Base-by-base conservation (phyloP, 306 rosid species). In the Gleditsia sinensis region DNA sequence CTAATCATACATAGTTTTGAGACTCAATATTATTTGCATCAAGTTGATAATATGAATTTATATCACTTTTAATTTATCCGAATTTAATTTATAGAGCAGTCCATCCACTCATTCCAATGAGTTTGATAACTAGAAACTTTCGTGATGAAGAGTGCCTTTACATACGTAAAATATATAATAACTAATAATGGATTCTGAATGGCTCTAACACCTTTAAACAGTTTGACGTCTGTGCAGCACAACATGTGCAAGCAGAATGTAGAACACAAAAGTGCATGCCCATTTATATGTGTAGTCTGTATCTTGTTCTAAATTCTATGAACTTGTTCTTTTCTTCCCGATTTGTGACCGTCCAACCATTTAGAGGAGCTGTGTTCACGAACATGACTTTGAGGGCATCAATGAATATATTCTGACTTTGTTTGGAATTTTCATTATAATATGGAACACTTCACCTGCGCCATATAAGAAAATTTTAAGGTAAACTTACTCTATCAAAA, bases 271-370 rank as follows among this genome's bases (percentile, higher is more conserved):
- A 74, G 61, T 48, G 60, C 34, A 14, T 39, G 51, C 63, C 78
- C 71, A 40, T 50, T 71, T 55, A 43, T 40, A 23, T 58, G 24
- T 62, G 71, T 75, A 75, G 24, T 79, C 63, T 71, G 83, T 71
- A 65, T 75, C 69, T 75, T 79, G 51, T 51, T 75, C 69, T 10
- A 27, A 79, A 75, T 83, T 71, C 87, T 37, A 65, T 75, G 81
- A 83, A 83, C 21, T 71, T 75, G 69, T 75, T 70, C 72, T 13
- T 57, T 34, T 34, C 53, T 68, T 67, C 17, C 28, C 27, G 24
- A 71, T 59, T 71, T 40, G 69, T 17, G 62, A 67, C 36, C 68
- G 63, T 40, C n/a, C n/a, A n/a, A n/a, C n/a, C 46, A 78, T 67
- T 40, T 27, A 40, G 42, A 33, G 62, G 2, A 33, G 50, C 50